Evolutionary conservation across 208 protist species (phyloP), one percentile per base, ranked within the genome.

Genomic region (Leishmania lainsoni): DNA sequence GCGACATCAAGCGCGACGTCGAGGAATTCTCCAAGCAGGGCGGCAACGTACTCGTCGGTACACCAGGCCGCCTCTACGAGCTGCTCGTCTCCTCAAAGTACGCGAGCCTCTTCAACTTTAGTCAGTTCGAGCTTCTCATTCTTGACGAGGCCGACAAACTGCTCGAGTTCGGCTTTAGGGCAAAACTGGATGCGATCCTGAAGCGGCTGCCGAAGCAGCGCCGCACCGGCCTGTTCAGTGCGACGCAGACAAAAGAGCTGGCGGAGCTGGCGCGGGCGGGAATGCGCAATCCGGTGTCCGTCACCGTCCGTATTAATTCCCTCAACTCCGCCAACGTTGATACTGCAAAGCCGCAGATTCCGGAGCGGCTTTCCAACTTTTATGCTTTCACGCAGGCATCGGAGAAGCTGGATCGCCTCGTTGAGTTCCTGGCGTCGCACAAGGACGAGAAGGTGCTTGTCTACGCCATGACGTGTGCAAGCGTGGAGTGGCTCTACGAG

Each of bases 91-190:
- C 94, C 20, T 94, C 93, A 8, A 95, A 97, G 83, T 75, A 97
- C 84, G 58, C 89, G 6, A 87, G 63, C 32, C 78, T 97, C 20
- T 95, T 98, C 63, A 86, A 94, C 86, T 90, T 94, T 75, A 85
- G 86, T 45, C 77, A 84, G 74, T 92, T 99, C 58, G 96, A 99
- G 82, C 89, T 98, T 35, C 92, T 98, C 78, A 91, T 99, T 63
- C 83, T 99, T 5, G 97, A 99, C 68, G 97, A 99, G 86, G 97
- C 96, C 22, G 97, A 99, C 68, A 95, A 96, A 76, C 86, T 99
- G 58, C 91, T 99, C 12, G 93, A 96, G 82, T 97, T 98, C 80
- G 97, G 97, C 58, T 99, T 99, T 87, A 94, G 94, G 87, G 89
- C 90, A 51, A 96, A 98, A 81, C 83, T 99, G 8, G 94, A 99